Conservation (phyloP, 2,329 filamentous ascomycete species). For the Apiospora malaysiana region DNA sequence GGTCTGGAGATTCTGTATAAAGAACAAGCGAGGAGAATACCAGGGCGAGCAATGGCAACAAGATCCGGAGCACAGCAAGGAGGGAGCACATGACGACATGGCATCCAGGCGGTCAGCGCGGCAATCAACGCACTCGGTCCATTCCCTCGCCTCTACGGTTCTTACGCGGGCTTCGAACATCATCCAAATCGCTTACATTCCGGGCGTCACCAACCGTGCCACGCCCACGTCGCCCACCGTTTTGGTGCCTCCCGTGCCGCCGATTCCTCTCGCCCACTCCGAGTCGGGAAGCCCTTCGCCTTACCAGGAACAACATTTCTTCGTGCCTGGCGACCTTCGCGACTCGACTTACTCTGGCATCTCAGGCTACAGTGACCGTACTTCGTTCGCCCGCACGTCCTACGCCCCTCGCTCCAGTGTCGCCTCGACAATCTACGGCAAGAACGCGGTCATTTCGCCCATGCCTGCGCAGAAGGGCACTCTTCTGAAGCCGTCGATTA, state of each 20-base stretch:
- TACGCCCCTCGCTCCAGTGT: slow-evolving; percentile 74
- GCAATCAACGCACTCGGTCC: slow-evolving; percentile 82
- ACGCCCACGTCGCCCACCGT: slow-evolving; percentile 81
- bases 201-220: slow-evolving; percentile 92
- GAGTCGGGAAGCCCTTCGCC: slow-evolving; percentile 61
- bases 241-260: slow-evolving; percentile 90
- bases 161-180: slow-evolving; percentile 97
- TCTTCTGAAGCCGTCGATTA: slow-evolving; percentile 87
- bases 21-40: slow-evolving; percentile 72
- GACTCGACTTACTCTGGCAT: slow-evolving; percentile 89
- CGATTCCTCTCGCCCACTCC: slow-evolving; percentile 76
- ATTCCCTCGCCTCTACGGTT: slow-evolving; percentile 93
- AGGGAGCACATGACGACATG: slow-evolving; percentile 36
- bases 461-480: slow-evolving; percentile 80
- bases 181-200: slow-evolving; percentile 99
- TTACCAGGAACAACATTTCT: slow-evolving; percentile 85
- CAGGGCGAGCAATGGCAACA: slow-evolving; percentile 63
- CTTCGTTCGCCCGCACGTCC: slow-evolving; percentile 64
- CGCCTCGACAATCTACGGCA: slow-evolving; percentile 92
- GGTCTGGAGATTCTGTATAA: slow-evolving; percentile 87
- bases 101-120: slow-evolving; percentile 64
- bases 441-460: slow-evolving; percentile 84
- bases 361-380: slow-evolving; percentile 67
- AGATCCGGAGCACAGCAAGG: slow-evolving; percentile 57
- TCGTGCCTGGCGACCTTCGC: slow-evolving; percentile 86